phyloP scores from a whole-genome alignment of 495 filamentous ascomycete genomes.

The Opeltia flavorubescens region DNA sequence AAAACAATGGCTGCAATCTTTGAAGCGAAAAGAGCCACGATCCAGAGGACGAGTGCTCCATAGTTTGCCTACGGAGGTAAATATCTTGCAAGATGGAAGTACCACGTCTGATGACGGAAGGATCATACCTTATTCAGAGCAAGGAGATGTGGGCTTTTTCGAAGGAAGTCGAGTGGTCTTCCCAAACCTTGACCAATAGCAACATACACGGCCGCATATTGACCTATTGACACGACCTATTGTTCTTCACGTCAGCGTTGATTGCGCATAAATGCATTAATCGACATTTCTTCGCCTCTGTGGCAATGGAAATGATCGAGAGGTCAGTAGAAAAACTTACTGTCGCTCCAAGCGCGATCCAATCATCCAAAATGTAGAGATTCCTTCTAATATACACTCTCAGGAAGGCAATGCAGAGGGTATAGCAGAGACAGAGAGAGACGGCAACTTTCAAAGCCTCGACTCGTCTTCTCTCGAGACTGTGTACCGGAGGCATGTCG shows the following conservation, averaged over 20 bases:
- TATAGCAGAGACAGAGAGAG: neutral
- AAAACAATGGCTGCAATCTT: neutral
- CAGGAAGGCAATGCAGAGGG: neutral
- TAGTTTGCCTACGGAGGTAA: neutral
- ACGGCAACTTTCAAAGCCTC: neutral
- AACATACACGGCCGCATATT: neutral
- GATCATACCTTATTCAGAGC: neutral
- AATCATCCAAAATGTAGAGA: neutral
- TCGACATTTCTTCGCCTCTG: neutral
- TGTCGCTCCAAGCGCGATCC: neutral
- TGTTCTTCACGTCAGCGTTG: neutral
- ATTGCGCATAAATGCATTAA: neutral
- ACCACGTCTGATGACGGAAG: neutral
- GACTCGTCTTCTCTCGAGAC: neutral
- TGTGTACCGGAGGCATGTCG: too few species aligned
- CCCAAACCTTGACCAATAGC: neutral
- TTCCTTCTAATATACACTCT: neutral
- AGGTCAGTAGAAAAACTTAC: neutral
- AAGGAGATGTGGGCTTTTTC: neutral
- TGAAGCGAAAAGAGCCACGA: neutral
- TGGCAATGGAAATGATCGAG: neutral
- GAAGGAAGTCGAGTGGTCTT: neutral
- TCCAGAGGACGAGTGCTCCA: neutral
- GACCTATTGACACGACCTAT: neutral
- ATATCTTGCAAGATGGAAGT: neutral